Base-by-base conservation (phyloP, 768 basidiomycete genomes). In the Jaapia argillacea region DNA sequence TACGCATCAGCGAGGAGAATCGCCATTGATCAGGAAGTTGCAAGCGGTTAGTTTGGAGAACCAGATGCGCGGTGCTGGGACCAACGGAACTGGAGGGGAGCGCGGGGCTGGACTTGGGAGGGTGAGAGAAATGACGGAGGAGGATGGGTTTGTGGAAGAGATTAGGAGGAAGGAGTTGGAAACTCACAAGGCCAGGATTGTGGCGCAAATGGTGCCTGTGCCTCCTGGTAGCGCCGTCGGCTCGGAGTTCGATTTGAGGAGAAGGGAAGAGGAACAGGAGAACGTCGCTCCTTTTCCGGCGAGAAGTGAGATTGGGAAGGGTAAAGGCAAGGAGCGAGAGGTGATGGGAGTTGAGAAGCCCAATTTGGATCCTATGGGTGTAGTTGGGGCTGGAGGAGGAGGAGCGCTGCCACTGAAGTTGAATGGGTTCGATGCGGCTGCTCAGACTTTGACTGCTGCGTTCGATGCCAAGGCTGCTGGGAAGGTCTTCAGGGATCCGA, bases 191-290 rank as follows among this genome's bases (percentile, higher is more conserved):
- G 90, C 90, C 39, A 71, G 90, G 44, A 92, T 94, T 46, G 91
- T 94, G 2, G 86, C 88, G 40, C 88, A 93, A 67, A 93, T 93
- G 90, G 87, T 79, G 3, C 83, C 83, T 20, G 87, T 79, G 3
- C 83, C 83, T 20, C 68, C 69, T 16, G 60, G 62, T 23, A 67
- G 66, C 2, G 62, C 58, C 13, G 54, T 43, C 6, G 59, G 51
- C 25, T 54, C 55, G 1, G 49, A 39, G 23, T 52, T 50, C 39
- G 54, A 45, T 23, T n/a, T n/a, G n/a, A n/a, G n/a, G n/a, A n/a
- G n/a, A n/a, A 54, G 51, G 44, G 53, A 59, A 25, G 54, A 61
- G 13, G 61, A 66, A 12, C 45, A 43, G 23, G 66, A 67, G 55
- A 67, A 67, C 39, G 40, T 64, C 6, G 58, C 64, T 1, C 61